phyloP scores from a whole-genome alignment of 306 rosid species.

The Cicer chorassanicum region DNA sequence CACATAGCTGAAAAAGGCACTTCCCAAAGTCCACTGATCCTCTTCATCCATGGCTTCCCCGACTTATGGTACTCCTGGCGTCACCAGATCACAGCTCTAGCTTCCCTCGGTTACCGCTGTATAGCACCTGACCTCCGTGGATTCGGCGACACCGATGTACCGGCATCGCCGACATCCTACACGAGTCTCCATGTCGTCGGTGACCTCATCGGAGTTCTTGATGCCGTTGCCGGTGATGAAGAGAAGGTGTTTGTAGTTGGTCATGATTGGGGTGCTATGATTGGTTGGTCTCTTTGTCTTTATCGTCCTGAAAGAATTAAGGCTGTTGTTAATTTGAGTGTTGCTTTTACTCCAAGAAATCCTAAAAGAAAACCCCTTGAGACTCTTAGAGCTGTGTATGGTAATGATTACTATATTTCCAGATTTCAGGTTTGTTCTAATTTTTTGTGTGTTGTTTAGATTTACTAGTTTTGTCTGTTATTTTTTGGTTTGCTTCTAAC shows the following conservation, averaged over 20 bases:
- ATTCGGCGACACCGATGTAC: slow-evolving; percentile 70
- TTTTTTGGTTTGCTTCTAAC: no score
- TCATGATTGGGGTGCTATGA: slow-evolving; percentile 86
- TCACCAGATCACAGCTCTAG: slow-evolving; percentile 71
- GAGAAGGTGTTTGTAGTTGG: slow-evolving; percentile 84
- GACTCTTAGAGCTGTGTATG: slow-evolving; percentile 55
- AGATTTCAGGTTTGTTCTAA: slow-evolving; percentile 70
- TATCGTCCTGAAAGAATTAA: slow-evolving; percentile 69
- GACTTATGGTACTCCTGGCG: slow-evolving; percentile 87
- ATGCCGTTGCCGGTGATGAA: slow-evolving; percentile 48
- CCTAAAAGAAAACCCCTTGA: slow-evolving; percentile 60
- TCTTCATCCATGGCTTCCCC: slow-evolving; percentile 87
- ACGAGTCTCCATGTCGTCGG: slow-evolving; percentile 67
- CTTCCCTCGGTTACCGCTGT: slow-evolving; percentile 70
- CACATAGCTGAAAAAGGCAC: slow-evolving; percentile 76
- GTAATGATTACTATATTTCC: slow-evolving; percentile 68
- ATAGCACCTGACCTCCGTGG: slow-evolving; percentile 86
- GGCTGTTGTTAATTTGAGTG: slow-evolving; percentile 72
- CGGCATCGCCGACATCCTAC: slow-evolving; percentile 47
- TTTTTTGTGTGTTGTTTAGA: background rate
- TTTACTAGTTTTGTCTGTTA: no score
- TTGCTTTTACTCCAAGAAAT: slow-evolving; percentile 58
- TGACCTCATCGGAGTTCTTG: slow-evolving; percentile 65
- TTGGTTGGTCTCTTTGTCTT: slow-evolving; percentile 69
- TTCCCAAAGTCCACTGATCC: slow-evolving; percentile 63